Conservation (phyloP, 495 filamentous ascomycete genomes). For the Aspergillus cavernicola region DNA sequence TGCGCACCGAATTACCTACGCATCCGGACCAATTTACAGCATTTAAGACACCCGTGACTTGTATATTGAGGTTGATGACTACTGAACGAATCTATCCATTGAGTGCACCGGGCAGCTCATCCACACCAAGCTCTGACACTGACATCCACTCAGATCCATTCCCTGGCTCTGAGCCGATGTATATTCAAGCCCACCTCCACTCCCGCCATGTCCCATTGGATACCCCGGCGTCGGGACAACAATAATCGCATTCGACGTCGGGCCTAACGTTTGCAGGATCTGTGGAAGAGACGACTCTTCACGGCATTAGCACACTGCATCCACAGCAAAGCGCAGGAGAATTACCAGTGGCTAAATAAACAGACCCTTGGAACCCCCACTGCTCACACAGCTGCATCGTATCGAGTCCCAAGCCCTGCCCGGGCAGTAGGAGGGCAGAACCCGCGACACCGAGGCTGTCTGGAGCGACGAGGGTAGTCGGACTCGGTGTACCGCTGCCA, state of each 20-base stretch:
- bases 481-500: background rate
- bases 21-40: no score
- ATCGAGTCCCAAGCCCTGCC: background rate
- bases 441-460: background rate
- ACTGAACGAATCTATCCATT: no score
- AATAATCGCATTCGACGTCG: conserved; percentile 8
- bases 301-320: background rate
- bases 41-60: no score
- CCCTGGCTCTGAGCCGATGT: background rate
- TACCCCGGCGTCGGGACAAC: background rate
- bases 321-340: no score
- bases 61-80: no score
- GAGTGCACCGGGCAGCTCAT: conserved; percentile 8
- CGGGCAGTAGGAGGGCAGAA: background rate
- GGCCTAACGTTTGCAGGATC: conserved; percentile 6
- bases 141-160: background rate
- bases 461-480: background rate
- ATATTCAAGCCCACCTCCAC: background rate
- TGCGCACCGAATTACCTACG: no score
- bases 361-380: conserved; percentile 8
- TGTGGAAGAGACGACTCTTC: conserved; percentile 6
- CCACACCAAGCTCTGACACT: conserved; percentile 7
- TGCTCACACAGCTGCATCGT: conserved; percentile 6
- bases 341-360: conserved; percentile 7
- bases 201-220: background rate